A percentile compares a stretch with the other conserved stretches of the same genome.
Conservation (phyloP, 768 basidiomycete species). For the Paxillus ammoniavirescens region DNA sequence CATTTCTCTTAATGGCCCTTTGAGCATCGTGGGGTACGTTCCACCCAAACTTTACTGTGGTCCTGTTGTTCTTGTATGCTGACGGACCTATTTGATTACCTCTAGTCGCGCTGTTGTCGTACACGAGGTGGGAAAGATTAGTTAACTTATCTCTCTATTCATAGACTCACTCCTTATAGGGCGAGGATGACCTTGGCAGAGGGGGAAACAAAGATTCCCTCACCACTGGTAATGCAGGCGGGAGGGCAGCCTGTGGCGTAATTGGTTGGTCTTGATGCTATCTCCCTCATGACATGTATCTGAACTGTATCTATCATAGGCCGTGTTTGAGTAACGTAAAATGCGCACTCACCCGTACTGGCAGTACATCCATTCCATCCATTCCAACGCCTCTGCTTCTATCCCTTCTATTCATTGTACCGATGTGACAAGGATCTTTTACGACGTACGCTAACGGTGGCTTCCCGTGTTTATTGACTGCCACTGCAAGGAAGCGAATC, state of each 20-base stretch:
- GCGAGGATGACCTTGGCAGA: constrained; percentile 76
- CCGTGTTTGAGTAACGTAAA: constrained; percentile 13
- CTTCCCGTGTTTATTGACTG: constrained; percentile 11
- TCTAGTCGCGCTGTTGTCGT: constrained; percentile 69
- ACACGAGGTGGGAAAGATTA: constrained; percentile 51
- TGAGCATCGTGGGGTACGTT: constrained; percentile 67
- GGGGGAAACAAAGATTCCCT: constrained; percentile 66
- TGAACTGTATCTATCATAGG: constrained; percentile 10
- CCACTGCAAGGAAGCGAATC: constrained; percentile 8
- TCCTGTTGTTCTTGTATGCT: not conserved
- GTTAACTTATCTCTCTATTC: constrained; percentile 3
- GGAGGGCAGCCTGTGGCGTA: constrained; percentile 77
- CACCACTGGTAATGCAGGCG: constrained; percentile 79
- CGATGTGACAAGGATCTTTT: not conserved
- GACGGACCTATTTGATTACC: constrained; percentile 5
- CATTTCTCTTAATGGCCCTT: constrained; percentile 66
- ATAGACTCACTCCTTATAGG: constrained; percentile 36
- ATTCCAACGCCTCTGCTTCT: not conserved
- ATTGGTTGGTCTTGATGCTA: constrained; percentile 48
- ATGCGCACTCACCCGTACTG: not conserved
- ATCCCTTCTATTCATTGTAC: not conserved
- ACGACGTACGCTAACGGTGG: not conserved
- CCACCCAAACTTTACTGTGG: not conserved
- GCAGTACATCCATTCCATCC: not conserved
- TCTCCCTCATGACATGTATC: not conserved